These are phyloP conservation scores for Aspergillus diversus DNA, from an alignment of 495 filamentous ascomycete species.

Conservation along the genomic window DNA sequence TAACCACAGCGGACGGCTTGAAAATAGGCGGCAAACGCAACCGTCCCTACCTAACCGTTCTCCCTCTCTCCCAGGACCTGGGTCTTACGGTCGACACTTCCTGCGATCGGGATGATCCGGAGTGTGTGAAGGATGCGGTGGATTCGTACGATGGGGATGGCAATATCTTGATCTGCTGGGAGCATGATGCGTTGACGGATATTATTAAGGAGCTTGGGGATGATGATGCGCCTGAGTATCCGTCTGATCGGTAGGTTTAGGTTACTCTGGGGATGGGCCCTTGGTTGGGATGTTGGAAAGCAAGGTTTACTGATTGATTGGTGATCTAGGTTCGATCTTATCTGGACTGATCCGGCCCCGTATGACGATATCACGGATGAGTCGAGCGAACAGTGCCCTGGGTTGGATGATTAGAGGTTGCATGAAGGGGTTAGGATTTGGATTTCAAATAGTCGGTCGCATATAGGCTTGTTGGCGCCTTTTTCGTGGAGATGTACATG, in stretches of 20 bases:
- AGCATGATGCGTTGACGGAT: slow-evolving; percentile 52
- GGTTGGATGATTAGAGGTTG: slow-evolving; percentile 23
- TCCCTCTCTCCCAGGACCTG: slow-evolving; percentile 53
- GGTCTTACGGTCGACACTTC: slow-evolving; percentile 55
- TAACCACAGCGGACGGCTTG: slow-evolving; percentile 7
- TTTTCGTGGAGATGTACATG: no score
- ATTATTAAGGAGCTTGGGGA: slow-evolving; percentile 50
- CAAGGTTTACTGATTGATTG: background rate
- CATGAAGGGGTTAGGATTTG: background rate
- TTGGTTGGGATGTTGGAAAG: background rate
- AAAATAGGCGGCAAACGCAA: slow-evolving; percentile 48
- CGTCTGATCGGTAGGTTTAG: slow-evolving; percentile 38
- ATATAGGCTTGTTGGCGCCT: no score
- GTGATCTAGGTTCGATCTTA: slow-evolving; percentile 39
- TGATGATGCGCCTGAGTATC: slow-evolving; percentile 39
- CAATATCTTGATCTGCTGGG: slow-evolving; percentile 63
- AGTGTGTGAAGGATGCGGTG: slow-evolving; percentile 51
- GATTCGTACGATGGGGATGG: slow-evolving; percentile 47
- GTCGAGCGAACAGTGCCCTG: slow-evolving; percentile 40
- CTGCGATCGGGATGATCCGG: slow-evolving; percentile 49
- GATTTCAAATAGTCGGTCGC: background rate
- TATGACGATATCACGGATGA: slow-evolving; percentile 37
- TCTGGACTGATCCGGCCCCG: slow-evolving; percentile 45
- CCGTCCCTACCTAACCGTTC: slow-evolving; percentile 57
- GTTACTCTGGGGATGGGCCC: background rate